Conservation (phyloP, 2,329 filamentous ascomycete genomes). For the Waltergamsia citrina region DNA sequence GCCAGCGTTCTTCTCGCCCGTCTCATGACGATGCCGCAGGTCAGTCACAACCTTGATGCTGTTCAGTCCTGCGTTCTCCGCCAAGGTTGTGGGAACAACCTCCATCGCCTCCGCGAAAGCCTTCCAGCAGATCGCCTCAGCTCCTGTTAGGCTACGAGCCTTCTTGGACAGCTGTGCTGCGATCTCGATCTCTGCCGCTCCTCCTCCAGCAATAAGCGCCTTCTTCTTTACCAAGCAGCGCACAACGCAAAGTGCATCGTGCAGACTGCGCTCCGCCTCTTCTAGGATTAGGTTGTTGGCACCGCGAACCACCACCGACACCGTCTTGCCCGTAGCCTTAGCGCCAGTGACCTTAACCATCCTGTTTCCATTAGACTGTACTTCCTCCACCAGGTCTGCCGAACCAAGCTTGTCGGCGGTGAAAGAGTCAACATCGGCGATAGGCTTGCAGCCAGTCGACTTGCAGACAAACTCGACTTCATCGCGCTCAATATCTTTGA, state of each 20-base stretch:
- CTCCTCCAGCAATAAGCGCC: constrained; percentile 94
- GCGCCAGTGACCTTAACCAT: constrained; percentile 95
- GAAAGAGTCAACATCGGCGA: constrained; percentile 97
- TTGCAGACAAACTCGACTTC: constrained; percentile 99
- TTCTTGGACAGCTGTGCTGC: constrained; percentile 77
- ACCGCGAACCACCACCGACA: constrained; percentile 89
- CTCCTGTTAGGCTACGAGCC: constrained; percentile 75
- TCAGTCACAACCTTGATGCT: constrained; percentile 98
- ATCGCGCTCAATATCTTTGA: constrained; percentile 98
- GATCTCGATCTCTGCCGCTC: constrained; percentile 94
- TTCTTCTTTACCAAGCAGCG: constrained; percentile 98
- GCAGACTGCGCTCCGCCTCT: constrained; percentile 91
- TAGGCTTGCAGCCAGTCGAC: constrained; percentile 96
- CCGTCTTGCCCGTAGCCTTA: constrained; percentile 74
- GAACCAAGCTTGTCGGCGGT: constrained; percentile 95
- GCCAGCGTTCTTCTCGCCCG: constrained; percentile 91
- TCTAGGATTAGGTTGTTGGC: constrained; percentile 93
- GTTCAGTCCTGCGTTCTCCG: constrained; percentile 95
- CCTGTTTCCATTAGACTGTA: constrained; percentile 75
- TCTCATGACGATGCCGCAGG: constrained; percentile 84
- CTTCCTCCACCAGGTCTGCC: constrained; percentile 89
- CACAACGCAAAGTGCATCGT: constrained; percentile 96
- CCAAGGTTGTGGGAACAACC: constrained; percentile 90
- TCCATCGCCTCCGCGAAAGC: constrained; percentile 97
- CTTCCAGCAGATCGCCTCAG: constrained; percentile 98